phyloP scores from a whole-genome alignment of 2,329 filamentous ascomycete genomes.

The Teratosphaeria zuluensis region DNA sequence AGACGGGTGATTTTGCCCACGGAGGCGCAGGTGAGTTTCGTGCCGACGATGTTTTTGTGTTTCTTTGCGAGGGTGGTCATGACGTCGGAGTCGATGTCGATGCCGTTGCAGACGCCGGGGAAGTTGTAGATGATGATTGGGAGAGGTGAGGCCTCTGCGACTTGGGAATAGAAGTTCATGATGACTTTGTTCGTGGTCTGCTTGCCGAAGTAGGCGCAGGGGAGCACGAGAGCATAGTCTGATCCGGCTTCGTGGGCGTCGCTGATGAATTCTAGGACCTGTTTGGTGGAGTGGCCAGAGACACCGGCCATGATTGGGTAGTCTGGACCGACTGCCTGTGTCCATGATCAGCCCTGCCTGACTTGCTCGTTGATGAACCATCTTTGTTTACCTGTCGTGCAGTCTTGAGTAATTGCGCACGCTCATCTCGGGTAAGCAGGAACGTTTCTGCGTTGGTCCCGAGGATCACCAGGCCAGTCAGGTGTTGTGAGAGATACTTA shows the following conservation, averaged over 20 bases:
- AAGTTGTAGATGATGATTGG: slow-evolving; percentile 61
- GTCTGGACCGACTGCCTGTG: slow-evolving; percentile 29
- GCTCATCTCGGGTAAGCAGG: slow-evolving; percentile 36
- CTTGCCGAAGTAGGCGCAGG: slow-evolving; percentile 37
- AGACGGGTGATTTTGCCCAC: slow-evolving; percentile 63
- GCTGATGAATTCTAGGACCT: slow-evolving; percentile 34
- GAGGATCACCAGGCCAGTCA: slow-evolving; percentile 37
- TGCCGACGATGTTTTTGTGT: slow-evolving; percentile 56
- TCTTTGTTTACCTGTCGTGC: slow-evolving; percentile 23
- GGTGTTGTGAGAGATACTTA: slow-evolving; percentile 33
- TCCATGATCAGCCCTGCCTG: neutral
- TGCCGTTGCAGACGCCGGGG: slow-evolving; percentile 47
- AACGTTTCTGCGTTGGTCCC: slow-evolving; percentile 41
- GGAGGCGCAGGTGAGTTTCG: slow-evolving; percentile 65
- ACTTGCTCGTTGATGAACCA: neutral
- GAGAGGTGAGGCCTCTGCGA: slow-evolving; percentile 50
- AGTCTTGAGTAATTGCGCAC: slow-evolving; percentile 28
- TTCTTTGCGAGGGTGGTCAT: slow-evolving; percentile 46
- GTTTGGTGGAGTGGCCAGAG: slow-evolving; percentile 33
- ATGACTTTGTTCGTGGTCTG: slow-evolving; percentile 34
- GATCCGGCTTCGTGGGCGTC: slow-evolving; percentile 34
- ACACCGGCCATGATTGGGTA: slow-evolving; percentile 38
- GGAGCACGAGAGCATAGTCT: slow-evolving; percentile 35
- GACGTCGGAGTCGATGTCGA: slow-evolving; percentile 59
- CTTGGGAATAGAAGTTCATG: slow-evolving; percentile 32